Base-by-base conservation (phyloP, 1,284 basidiomycete genomes). In the Sporisorium graminicola region DNA sequence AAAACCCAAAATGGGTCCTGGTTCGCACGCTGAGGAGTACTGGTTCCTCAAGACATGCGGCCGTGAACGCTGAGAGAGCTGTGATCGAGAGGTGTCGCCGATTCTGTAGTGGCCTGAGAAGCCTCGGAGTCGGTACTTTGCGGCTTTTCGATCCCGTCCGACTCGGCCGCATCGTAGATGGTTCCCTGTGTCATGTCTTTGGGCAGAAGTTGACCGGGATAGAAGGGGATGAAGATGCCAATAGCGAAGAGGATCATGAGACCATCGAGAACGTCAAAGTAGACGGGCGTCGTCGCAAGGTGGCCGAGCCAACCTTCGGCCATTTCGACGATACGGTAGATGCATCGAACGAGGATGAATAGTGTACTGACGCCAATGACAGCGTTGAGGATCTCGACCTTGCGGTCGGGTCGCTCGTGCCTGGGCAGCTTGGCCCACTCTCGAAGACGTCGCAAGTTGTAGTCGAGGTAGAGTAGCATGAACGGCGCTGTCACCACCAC, bases 261-360 rank as follows among this genome's bases (percentile, higher is more conserved):
- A 10, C 49, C 70, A 46, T 77, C 74, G 14, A 77, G 58, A 14
- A 77, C 24, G 42, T 65, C 65, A 52, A 77, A 77, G 59, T 56
- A 73, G 29, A 66, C 67, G 13, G 67, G 65, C 2, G 58, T 67
- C 1, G 65, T 72, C 0, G 74, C 74, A 42, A 78, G 37, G 43
- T 72, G 61, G 5, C 76, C 76, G 4, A 65, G 26, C 73, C 73
- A 78, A 27, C 76, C 76, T 4, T 69, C 54, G 13, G 68, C 58
- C 71, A 78, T 72, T 55, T 78, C 76, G 31, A 72, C 73, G 29
- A 76, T 76, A 63, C 76, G 63, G 46, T 71, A 78, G 55, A 76
- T 65, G 64, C 76, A 78, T 47, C 76, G 58, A 13, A 73, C 43
- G 22, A 78, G 50, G 27, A 78, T 65, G 20, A 76, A 72, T 9